Evolutionary conservation across 495 filamentous ascomycete genomes (phyloP), one percentile per base, ranked within the genome.

Genomic region (Penicillium taxi): DNA sequence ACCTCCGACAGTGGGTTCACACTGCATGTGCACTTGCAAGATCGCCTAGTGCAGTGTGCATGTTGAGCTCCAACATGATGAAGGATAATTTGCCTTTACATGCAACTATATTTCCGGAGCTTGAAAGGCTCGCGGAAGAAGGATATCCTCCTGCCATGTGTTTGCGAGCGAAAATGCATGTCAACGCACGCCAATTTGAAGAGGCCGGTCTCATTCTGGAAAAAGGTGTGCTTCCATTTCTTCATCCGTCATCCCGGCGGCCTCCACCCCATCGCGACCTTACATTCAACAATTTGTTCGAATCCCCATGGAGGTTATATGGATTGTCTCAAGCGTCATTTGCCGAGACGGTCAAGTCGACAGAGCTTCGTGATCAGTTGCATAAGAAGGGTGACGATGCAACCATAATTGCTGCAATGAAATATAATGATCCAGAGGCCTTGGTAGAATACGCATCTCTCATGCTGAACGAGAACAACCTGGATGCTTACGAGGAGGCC

Each of bases 401-500:
- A n/a, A 31, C 46, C 5, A 20, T 31, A n/a, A 26, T 31, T 6
- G 64, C 54, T 1, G 63, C 64, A 1, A 1, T 50, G 22, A 44
- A 58, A 13, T 70, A 52, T 22, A 42, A 58, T 13, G 58, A 70
- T 23, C 49, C 53, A 1, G 8, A 35, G 5, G 53, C 61, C 3
- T 36, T 70, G 18, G 22, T 48, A 1, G 45, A 40, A 7, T 55
- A 56, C 17, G 66, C 63, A 0, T 31, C 28, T 6, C 11, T 53
- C 2, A 44, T 45, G 46, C 37, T 58, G 39, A 42, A 48, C 4
- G 17, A 45, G 25, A 32, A 42, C 4, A 44, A 60, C 5, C 46
- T 42, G 16, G 46, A 56, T 0, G 13, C 12, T 16, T 70, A 70
- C 39, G 63, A 66, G 37, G 41, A 63, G 34, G 56, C 29, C 33